Evolutionary conservation across 495 filamentous ascomycete genomes (phyloP).

Genomic region (Diplogelasinospora grovesii): DNA sequence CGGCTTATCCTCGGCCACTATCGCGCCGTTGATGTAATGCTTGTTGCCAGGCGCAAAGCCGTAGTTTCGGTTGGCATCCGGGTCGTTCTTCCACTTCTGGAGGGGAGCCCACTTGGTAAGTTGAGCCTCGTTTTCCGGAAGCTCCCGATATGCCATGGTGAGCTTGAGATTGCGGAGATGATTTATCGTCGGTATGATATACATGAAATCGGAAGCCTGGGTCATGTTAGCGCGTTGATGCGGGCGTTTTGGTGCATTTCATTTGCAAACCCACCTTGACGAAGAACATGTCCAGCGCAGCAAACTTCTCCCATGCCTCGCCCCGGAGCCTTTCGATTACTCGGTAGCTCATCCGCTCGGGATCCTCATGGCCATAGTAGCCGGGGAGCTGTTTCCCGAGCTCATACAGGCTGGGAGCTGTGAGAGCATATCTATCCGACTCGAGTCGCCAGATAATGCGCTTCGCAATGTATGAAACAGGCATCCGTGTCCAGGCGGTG

Average conservation of each 20-base stretch:
- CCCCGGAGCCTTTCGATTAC: conserved; percentile 32
- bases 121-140: conserved; percentile 38
- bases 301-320: conserved; percentile 43
- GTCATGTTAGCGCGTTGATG: conserved; percentile 20
- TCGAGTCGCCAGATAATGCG: conserved; percentile 43
- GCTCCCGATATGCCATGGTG: conserved; percentile 44
- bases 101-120: conserved; percentile 26
- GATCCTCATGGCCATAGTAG: conserved; percentile 36
- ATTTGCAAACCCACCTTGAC: conserved; percentile 50
- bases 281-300: conserved; percentile 62
- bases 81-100: conserved; percentile 50
- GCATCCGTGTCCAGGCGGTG: conserved; percentile 59
- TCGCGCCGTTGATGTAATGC: conserved; percentile 39
- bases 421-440: conserved; percentile 42
- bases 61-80: conserved; percentile 31
- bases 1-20: conserved; percentile 36
- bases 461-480: conserved; percentile 41
- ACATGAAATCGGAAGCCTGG: conserved; percentile 68
- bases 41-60: conserved; percentile 40
- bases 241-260: too few relatives aligned
- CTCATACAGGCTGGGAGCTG: conserved; percentile 35
- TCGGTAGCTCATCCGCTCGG: conserved; percentile 31
- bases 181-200: conserved; percentile 60
- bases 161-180: conserved; percentile 60
- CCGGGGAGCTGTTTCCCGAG: conserved; percentile 37